phyloP scores from a whole-genome alignment of 768 basidiomycete species.

The Steccherinum ochraceum region DNA sequence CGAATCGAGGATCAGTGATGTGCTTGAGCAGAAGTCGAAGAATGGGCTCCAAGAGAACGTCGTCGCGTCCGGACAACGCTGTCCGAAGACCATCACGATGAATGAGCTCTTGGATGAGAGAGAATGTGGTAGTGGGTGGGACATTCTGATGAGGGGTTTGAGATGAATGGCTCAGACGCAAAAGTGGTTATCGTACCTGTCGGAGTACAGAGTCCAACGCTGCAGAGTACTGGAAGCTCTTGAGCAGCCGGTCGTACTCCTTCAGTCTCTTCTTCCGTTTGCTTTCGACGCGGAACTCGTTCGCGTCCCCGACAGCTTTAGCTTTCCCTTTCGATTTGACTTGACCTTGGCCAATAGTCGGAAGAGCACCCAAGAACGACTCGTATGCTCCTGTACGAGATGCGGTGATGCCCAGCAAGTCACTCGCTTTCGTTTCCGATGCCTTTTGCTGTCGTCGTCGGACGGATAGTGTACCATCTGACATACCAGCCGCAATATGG shows the following conservation, averaged over 20 bases:
- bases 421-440: constrained; percentile 40
- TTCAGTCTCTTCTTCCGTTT: constrained; percentile 64
- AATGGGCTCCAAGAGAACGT: constrained; percentile 87
- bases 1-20: constrained; percentile 86
- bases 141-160: constrained; percentile 51
- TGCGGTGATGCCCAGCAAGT: constrained; percentile 29
- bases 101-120: constrained; percentile 87
- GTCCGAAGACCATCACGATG: constrained; percentile 84
- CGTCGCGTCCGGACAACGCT: constrained; percentile 87
- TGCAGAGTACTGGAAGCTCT: constrained; percentile 90
- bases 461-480: constrained; percentile 96
- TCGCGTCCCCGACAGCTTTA: constrained; percentile 50
- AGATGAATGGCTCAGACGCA: constrained; percentile 2
- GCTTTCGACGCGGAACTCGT: constrained; percentile 76
- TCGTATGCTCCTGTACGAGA: constrained; percentile 57
- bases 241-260: constrained; percentile 86
- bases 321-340: constrained; percentile 42
- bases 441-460: constrained; percentile 79
- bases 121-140: constrained; percentile 80
- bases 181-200: constrained; percentile 43
- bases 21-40: constrained; percentile 82
- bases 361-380: constrained; percentile 54
- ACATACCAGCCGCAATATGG: constrained; percentile 95
- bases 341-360: constrained; percentile 49
- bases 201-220: constrained; percentile 88